These are phyloP conservation scores for Globisporangium heterothallicum DNA, from an alignment of 352 stramenopile genomes.

Conservation along the genomic window DNA sequence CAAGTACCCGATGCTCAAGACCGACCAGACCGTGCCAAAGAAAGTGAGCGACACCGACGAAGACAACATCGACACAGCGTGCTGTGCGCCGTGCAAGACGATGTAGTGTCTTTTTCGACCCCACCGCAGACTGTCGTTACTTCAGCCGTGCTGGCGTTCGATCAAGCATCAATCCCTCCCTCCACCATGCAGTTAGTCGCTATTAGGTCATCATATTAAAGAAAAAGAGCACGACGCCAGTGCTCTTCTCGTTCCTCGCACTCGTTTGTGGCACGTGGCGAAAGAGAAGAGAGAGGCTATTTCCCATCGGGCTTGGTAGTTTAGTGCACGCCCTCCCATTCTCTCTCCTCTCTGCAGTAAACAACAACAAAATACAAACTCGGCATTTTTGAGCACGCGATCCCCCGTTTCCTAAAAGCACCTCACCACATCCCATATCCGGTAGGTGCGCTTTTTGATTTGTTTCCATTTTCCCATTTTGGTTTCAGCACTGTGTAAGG, in stretches of 20 bases:
- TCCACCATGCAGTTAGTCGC: not conserved
- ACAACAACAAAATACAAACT: too few species aligned
- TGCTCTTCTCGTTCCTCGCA: not conserved
- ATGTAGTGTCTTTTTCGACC: conserved; percentile 61
- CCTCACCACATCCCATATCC: too few species aligned
- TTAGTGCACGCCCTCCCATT: not conserved
- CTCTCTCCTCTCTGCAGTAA: too few species aligned
- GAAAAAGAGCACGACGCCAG: conserved; percentile 6
- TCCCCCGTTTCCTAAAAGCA: too few species aligned
- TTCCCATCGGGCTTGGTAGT: not conserved
- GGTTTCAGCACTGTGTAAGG: too few species aligned
- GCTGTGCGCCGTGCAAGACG: conserved; percentile 55
- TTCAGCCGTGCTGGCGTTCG: not conserved
- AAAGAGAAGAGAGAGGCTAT: not conserved
- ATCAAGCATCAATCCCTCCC: not conserved
- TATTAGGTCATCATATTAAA: not conserved
- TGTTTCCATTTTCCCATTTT: too few species aligned
- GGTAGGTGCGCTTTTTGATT: too few species aligned
- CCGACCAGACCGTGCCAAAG: conserved; percentile 52
- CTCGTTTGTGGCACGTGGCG: not conserved
- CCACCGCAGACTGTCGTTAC: too few species aligned
- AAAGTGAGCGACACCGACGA: conserved; percentile 28
- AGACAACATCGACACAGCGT: conserved; percentile 33
- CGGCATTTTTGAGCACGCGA: too few species aligned
- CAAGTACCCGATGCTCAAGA: conserved; percentile 79